Conservation (phyloP, 257 asterid species). For the Asclepias syriaca region DNA sequence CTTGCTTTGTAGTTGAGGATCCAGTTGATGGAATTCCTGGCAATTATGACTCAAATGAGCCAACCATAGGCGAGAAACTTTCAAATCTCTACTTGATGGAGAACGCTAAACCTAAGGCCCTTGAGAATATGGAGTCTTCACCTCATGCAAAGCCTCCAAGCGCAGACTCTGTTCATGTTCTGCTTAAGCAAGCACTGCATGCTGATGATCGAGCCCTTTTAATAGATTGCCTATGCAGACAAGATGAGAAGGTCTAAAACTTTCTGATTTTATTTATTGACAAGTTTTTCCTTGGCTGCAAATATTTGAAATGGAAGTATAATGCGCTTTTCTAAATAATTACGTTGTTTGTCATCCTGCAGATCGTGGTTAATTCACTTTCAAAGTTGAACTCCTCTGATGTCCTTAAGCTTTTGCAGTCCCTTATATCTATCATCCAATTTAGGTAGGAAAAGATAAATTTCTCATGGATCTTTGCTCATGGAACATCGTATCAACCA, state of each 20-base stretch:
- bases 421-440: conserved; percentile 64
- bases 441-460: conserved; percentile 43
- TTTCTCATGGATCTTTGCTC: neutral
- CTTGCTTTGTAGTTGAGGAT: conserved; percentile 42
- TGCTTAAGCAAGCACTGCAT: conserved; percentile 81
- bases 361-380: conserved; percentile 78
- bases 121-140: conserved; percentile 30
- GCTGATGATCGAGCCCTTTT: conserved; percentile 85
- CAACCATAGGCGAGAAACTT: conserved; percentile 92
- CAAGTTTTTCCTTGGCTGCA: neutral
- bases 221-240: conserved; percentile 75
- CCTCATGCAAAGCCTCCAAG: conserved; percentile 64
- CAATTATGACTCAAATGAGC: conserved; percentile 57
- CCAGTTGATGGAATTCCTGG: conserved; percentile 35
- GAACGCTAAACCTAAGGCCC: conserved; percentile 19
- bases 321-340: conserved; percentile 5
- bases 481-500: neutral
- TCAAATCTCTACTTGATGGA: conserved; percentile 57
- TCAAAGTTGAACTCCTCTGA: conserved; percentile 72
- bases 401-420: conserved; percentile 66
- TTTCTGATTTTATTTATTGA: neutral
- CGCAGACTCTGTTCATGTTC: conserved; percentile 77
- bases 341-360: conserved; percentile 21
- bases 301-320: neutral
- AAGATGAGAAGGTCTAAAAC: conserved; percentile 72